phyloP scores from a whole-genome alignment of 495 filamentous ascomycete genomes.

The Barbatosphaeria neglecta region DNA sequence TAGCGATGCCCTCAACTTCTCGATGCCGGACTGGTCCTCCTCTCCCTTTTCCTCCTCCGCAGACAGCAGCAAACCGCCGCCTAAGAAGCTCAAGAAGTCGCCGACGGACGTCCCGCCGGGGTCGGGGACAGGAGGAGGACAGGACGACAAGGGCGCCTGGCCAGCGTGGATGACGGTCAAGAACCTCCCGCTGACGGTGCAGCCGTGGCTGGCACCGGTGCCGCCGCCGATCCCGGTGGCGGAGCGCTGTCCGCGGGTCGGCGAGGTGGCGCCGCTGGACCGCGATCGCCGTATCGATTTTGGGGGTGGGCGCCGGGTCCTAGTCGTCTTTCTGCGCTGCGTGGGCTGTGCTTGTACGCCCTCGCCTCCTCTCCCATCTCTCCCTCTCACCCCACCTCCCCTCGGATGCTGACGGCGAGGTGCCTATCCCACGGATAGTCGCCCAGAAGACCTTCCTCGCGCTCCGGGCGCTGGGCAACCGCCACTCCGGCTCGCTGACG shows the following conservation, averaged over 20 bases:
- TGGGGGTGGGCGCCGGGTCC: constrained; percentile 21
- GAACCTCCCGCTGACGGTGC: constrained; percentile 32
- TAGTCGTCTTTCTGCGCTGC: constrained; percentile 43
- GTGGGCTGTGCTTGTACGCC: constrained; percentile 43
- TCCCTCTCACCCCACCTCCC: background rate
- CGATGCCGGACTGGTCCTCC: constrained; percentile 1
- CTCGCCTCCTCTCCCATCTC: background rate
- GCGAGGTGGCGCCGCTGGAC: constrained; percentile 34
- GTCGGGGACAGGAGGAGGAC: constrained; percentile 12
- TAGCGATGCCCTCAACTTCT: constrained; percentile 25
- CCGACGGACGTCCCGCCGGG: constrained; percentile 2
- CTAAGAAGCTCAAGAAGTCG: constrained; percentile 14
- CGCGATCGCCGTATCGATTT: constrained; percentile 29
- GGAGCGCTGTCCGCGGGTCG: constrained; percentile 23
- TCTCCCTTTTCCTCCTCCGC: too few relatives aligned
- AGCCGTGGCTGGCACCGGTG: constrained; percentile 32
- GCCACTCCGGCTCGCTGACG: constrained; percentile 25
- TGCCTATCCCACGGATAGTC: constrained; percentile 18
- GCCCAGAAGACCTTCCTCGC: constrained; percentile 44
- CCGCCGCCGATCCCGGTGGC: constrained; percentile 35
- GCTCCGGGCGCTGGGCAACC: constrained; percentile 31
- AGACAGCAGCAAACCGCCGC: constrained; percentile 4
- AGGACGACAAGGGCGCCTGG: constrained; percentile 11
- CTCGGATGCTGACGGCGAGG: constrained; percentile 2
- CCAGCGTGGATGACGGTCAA: constrained; percentile 25